Conservation (phyloP, 1,139 yeast species). For the Saccharomyces hybrid region DNA sequence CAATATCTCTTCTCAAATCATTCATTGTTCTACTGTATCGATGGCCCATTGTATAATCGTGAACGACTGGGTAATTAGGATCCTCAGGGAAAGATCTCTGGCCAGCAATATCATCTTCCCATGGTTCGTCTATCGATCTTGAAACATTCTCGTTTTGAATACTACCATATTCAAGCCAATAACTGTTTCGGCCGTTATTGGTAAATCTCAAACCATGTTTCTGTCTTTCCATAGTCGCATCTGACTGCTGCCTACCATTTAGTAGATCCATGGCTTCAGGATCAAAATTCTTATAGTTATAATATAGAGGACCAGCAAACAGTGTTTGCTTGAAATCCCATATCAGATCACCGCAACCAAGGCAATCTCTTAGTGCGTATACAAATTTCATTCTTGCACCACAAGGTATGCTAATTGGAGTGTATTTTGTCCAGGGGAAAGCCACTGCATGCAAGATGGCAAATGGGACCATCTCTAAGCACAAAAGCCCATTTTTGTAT, state of each 20-base stretch:
- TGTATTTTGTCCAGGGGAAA: slow-evolving; percentile 69
- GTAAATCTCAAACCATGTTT: slow-evolving; percentile 79
- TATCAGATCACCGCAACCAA: slow-evolving; percentile 65
- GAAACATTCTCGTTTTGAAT: slow-evolving; percentile 13
- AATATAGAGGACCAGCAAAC: slow-evolving; percentile 51
- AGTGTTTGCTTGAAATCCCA: slow-evolving; percentile 73
- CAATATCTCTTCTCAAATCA: slow-evolving; percentile 26
- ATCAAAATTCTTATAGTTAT: slow-evolving; percentile 79
- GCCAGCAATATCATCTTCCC: slow-evolving; percentile 39
- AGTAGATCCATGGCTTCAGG: slow-evolving; percentile 47
- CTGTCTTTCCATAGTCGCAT: slow-evolving; percentile 62
- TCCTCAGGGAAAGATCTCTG: slow-evolving; percentile 26
- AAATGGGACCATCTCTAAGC: slow-evolving; percentile 78
- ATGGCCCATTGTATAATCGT: slow-evolving; percentile 38
- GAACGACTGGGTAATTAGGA: slow-evolving; percentile 50
- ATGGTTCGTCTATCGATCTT: slow-evolving; percentile 38
- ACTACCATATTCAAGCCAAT: slow-evolving; percentile 52
- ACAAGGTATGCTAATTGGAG: slow-evolving; percentile 50
- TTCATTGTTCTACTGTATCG: slow-evolving; percentile 32
- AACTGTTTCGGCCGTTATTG: slow-evolving; percentile 69
- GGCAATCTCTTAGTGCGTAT: slow-evolving; percentile 67
- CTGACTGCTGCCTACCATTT: slow-evolving; percentile 26
- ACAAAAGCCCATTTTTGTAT: slow-evolving; percentile 72
- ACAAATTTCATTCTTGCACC: slow-evolving; percentile 55
- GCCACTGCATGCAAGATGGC: slow-evolving; percentile 85